A percentile compares a stretch with the other conserved stretches of the same genome.
phyloP scores from a whole-genome alignment of 1,284 basidiomycete genomes.

The Leccinum angustisporum region DNA sequence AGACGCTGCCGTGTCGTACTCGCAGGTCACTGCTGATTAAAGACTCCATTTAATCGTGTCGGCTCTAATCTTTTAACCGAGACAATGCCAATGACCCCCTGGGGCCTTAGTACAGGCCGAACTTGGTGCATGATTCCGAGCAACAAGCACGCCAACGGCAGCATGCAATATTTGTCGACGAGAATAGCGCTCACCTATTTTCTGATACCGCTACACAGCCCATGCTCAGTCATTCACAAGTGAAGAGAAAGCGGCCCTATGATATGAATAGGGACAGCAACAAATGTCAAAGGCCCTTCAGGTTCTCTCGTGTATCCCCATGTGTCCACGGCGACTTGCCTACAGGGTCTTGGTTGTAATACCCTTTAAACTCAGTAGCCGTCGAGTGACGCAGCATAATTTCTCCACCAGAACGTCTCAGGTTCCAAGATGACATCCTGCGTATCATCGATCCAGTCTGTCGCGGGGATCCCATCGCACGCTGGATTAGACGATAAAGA shows the following conservation, averaged over 20 bases:
- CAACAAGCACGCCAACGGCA: neutral
- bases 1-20: neutral
- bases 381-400: neutral
- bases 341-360: neutral
- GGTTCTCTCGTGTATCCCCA: neutral
- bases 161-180: neutral
- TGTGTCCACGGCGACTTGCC: neutral
- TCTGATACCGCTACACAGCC: neutral
- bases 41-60: neutral
- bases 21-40: neutral
- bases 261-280: neutral
- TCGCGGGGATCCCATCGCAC: neutral
- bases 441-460: neutral
- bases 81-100: neutral
- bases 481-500: neutral
- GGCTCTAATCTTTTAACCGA: neutral
- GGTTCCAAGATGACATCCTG: constrained; percentile 12
- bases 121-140: neutral
- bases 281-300: neutral
- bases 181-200: neutral
- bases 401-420: neutral
- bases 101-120: neutral
- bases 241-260: neutral
- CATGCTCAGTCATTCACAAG: neutral
- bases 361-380: neutral